A percentile compares a stretch with the other conserved stretches of the same genome.
Evolutionary conservation across 306 rosid species (phyloP).

Genomic region (Leucaena leucocephala): DNA sequence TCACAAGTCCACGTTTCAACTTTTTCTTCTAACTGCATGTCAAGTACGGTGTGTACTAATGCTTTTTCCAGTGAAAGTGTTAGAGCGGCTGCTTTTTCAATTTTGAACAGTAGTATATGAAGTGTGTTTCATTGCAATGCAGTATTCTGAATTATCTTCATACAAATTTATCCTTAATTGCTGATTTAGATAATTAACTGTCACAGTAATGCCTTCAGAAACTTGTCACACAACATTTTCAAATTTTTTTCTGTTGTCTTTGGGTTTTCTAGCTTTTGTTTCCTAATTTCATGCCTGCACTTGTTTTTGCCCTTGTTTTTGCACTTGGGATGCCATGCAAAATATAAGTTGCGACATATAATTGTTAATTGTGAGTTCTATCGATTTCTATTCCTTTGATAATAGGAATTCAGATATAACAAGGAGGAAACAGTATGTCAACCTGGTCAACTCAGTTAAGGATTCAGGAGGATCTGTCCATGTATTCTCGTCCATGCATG

Average conservation of each 20-base stretch:
- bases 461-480: slow-evolving; percentile 88
- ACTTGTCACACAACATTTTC: background rate
- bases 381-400: slow-evolving; percentile 32
- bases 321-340: background rate
- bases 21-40: background rate
- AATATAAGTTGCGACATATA: background rate
- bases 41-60: background rate
- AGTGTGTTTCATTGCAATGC: background rate
- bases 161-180: background rate
- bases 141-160: background rate
- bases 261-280: background rate
- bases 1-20: background rate
- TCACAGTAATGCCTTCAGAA: background rate
- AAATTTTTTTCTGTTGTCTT: background rate
- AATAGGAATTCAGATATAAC: slow-evolving; percentile 75
- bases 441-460: slow-evolving; percentile 81
- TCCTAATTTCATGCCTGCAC: background rate
- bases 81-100: background rate
- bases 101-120: background rate
- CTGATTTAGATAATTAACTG: background rate
- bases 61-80: background rate
- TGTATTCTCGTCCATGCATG: slow-evolving; percentile 91
- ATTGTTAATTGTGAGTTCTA: slow-evolving; percentile 24
- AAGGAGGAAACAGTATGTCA: slow-evolving; percentile 68
- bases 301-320: background rate